Percentiles rank a stretch among this genome's conserved stretches.
Evolutionary conservation across 192 early-diverging fungal species (phyloP).

Genomic region (Podochytrium sp.): DNA sequence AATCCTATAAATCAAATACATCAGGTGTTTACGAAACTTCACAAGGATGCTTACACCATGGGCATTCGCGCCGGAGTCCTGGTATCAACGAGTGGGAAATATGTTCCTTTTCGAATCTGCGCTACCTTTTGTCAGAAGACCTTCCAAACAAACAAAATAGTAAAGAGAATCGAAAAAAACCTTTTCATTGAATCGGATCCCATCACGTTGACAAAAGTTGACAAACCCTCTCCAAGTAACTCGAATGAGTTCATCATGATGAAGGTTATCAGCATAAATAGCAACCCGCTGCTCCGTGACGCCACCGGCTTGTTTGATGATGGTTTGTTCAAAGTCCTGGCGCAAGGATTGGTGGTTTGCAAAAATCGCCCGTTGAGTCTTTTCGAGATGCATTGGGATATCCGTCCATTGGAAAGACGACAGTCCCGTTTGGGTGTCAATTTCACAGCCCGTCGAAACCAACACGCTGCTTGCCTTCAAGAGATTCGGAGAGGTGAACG

Average conservation of each 20-base stretch:
- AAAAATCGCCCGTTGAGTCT: conserved; percentile 26
- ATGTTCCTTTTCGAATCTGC: conserved; percentile 29
- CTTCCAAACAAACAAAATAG: not conserved
- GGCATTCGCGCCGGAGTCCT: conserved; percentile 16
- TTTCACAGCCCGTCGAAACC: conserved; percentile 30
- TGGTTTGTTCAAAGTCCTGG: conserved; percentile 20
- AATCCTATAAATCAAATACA: not conserved
- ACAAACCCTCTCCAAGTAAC: conserved; percentile 31
- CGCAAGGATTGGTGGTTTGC: conserved; percentile 12
- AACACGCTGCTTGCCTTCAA: conserved; percentile 21
- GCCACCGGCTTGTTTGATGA: conserved; percentile 24
- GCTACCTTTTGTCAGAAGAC: not conserved
- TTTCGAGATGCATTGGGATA: conserved; percentile 30
- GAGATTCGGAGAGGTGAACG: conserved; percentile 25
- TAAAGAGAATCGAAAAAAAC: not conserved
- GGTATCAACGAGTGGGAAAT: conserved; percentile 21
- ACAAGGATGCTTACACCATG: conserved; percentile 21
- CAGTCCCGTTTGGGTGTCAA: conserved; percentile 17
- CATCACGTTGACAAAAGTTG: not conserved
- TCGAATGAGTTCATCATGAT: conserved; percentile 14
- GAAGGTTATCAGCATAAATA: conserved; percentile 21
- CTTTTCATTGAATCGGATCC: conserved; percentile 27
- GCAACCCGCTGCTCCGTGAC: conserved; percentile 17
- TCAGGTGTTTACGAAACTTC: not conserved
- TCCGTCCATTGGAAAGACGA: conserved; percentile 28